Evolutionary conservation across 1,284 basidiomycete genomes (phyloP).

Genomic region (Fistulinella cinereoalba): DNA sequence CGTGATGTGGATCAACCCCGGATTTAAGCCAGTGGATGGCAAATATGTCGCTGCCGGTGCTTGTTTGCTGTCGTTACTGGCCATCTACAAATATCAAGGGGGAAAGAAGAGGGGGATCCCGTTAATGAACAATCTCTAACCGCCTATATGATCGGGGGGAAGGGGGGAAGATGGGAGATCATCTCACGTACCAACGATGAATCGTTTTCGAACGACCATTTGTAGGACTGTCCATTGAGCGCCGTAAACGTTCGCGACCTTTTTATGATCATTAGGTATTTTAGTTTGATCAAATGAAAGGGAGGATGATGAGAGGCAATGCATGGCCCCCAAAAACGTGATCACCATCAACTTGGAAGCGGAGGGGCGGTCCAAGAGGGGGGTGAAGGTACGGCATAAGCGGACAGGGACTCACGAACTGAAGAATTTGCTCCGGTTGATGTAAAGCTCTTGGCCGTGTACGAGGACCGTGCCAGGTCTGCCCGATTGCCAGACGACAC

Average conservation of each 20-base stretch:
- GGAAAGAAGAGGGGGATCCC: too few species aligned
- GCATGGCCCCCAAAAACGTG: too few species aligned
- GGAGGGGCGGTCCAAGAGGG: too few species aligned
- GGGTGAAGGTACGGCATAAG: not conserved
- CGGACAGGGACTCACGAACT: constrained; percentile 26
- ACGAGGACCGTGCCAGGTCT: constrained; percentile 28
- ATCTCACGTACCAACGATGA: constrained; percentile 28
- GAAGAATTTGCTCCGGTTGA: constrained; percentile 27
- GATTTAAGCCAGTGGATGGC: constrained; percentile 25
- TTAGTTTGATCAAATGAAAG: too few species aligned
- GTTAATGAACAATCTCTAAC: too few species aligned
- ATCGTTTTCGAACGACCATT: constrained; percentile 35
- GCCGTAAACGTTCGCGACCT: constrained; percentile 35
- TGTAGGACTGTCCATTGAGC: constrained; percentile 35
- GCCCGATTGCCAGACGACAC: constrained; percentile 32
- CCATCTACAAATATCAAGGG: too few species aligned
- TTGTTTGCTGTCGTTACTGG: constrained; percentile 34
- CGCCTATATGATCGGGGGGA: too few species aligned
- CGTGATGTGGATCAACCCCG: constrained; percentile 33
- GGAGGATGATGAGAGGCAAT: too few species aligned
- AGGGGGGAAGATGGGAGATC: too few species aligned
- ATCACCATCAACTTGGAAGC: too few species aligned
- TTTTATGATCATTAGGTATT: too few species aligned
- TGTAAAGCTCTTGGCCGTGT: constrained; percentile 26
- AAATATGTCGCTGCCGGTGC: constrained; percentile 32